Base-by-base conservation (phyloP, 108 stramenopile species). In the Nitzschia sp. region DNA sequence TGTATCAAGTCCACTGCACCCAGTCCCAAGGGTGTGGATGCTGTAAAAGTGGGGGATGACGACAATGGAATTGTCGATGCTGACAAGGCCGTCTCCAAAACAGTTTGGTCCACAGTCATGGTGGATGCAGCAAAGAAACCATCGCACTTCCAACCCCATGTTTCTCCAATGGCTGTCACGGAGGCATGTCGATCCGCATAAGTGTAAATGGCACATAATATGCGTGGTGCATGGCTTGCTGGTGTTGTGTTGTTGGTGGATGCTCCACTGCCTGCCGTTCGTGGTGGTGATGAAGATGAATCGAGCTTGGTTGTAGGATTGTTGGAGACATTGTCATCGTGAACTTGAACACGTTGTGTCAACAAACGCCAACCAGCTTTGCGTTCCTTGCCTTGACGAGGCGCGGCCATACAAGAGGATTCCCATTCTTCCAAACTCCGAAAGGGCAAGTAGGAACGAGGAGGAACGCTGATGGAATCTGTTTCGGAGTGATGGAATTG, bases 101-200 rank as follows among this genome's bases (percentile, higher is more conserved):
- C 5, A 34, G 29, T 34, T 34, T 1, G 29, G 21, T 21, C n/a
- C 20, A 89, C 84, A 0, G 71, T 72, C 51, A 22, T 10, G 10
- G 80, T 92, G 21, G 85, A 87, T 51, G 90, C 88, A 5, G 92
- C 94, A 42, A 95, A 77, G 72, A 94, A 97, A 14, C 96, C 96
- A 80, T 97, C 94, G 71, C 96, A 97, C 63, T 77, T 79, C 70
- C 70, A 71, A 7, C 61, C 86, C 86, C 86, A 86, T 3, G 86
- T 86, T 8, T 86, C 83, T 8, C 75, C 67, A 70, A 86, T 82
- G 20, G 71, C 83, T 7, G 22, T 50, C 22, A 65, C 53, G 3
- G 37, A 29, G 7, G 64, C 46, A 24, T 59, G 57, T 0, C 29
- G 37, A 2, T 54, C 53, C 12, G 61, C 67, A 21, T 59, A 53